Conservation (phyloP, 768 basidiomycete genomes). For the Tulasnella sp. region DNA sequence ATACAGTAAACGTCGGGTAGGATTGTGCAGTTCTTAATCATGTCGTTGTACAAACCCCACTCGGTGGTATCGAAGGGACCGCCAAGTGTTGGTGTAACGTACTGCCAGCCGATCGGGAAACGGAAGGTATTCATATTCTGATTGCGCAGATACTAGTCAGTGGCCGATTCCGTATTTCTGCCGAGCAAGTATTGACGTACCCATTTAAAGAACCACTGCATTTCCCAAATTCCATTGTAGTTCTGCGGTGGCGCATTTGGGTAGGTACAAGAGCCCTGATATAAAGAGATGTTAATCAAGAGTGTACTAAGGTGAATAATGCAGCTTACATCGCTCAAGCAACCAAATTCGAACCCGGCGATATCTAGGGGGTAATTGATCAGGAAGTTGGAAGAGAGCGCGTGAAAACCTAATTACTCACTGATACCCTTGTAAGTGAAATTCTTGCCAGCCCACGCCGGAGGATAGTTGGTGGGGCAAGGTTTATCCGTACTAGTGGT, state of each 20-base stretch:
- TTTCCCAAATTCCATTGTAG: constrained; percentile 52
- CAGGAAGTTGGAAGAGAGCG: neutral
- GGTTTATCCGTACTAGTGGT: neutral
- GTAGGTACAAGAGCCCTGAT: constrained; percentile 31
- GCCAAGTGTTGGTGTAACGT: constrained; percentile 38
- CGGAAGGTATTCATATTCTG: constrained; percentile 53
- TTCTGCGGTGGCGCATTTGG: constrained; percentile 36
- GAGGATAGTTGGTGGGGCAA: neutral
- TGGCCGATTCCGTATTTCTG: neutral
- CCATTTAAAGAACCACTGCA: constrained; percentile 55
- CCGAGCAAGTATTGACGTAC: constrained; percentile 39
- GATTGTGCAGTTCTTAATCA: constrained; percentile 47
- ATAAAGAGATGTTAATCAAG: neutral
- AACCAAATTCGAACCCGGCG: constrained; percentile 24
- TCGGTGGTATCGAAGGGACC: constrained; percentile 46
- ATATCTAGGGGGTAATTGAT: neutral
- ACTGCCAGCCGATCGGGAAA: constrained; percentile 61
- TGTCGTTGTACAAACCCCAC: constrained; percentile 50
- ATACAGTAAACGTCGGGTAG: constrained; percentile 50
- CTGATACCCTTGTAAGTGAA: constrained; percentile 15
- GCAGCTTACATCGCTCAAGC: neutral
- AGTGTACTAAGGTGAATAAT: constrained; percentile 46
- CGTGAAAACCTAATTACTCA: neutral
- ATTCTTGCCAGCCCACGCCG: neutral
- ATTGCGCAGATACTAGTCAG: neutral